A percentile compares a stretch with the other conserved stretches of the same genome.
phyloP scores from a whole-genome alignment of 169 alveolate species.

The Cryptosporidium ubiquitum region DNA sequence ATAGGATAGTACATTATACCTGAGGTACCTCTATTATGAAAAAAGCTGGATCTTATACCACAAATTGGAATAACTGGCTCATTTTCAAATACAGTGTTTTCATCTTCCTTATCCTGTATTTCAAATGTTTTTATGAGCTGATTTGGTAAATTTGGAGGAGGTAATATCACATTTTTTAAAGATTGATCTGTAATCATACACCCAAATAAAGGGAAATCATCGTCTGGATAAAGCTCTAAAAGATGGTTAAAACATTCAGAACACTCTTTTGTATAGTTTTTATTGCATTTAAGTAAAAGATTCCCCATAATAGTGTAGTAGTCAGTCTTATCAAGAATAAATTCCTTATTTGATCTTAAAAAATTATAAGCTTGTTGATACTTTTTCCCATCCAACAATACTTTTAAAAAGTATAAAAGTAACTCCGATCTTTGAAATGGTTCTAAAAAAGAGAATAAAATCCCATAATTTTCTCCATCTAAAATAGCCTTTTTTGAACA shows the following conservation, averaged over 20 bases:
- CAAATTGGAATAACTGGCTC: constrained; percentile 23
- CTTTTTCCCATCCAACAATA: constrained; percentile 29
- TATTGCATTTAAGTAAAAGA: neutral
- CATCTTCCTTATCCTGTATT: neutral
- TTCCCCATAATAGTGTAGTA: constrained; percentile 24
- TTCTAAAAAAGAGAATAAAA: constrained; percentile 27
- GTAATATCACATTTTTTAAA: constrained; percentile 5
- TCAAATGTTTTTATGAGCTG: neutral
- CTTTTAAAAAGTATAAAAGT: constrained; percentile 21
- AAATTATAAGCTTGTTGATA: constrained; percentile 41
- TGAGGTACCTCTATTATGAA: constrained; percentile 40
- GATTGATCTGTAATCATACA: constrained; percentile 35
- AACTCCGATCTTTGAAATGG: constrained; percentile 57
- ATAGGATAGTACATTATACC: constrained; percentile 52
- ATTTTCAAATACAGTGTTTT: neutral
- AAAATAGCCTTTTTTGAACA: constrained; percentile 64
- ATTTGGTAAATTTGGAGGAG: constrained; percentile 4
- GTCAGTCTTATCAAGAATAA: constrained; percentile 32
- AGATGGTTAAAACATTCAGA: constrained; percentile 1
- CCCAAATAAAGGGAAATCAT: constrained; percentile 33
- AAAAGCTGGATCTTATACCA: constrained; percentile 13
- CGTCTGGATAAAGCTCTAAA: constrained; percentile 49
- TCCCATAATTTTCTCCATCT: neutral
- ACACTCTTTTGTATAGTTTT: constrained; percentile 18
- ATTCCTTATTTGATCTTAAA: constrained; percentile 11